Evolutionary conservation across 2,329 filamentous ascomycete genomes (phyloP).

Genomic region (Colletotrichum somersetense): DNA sequence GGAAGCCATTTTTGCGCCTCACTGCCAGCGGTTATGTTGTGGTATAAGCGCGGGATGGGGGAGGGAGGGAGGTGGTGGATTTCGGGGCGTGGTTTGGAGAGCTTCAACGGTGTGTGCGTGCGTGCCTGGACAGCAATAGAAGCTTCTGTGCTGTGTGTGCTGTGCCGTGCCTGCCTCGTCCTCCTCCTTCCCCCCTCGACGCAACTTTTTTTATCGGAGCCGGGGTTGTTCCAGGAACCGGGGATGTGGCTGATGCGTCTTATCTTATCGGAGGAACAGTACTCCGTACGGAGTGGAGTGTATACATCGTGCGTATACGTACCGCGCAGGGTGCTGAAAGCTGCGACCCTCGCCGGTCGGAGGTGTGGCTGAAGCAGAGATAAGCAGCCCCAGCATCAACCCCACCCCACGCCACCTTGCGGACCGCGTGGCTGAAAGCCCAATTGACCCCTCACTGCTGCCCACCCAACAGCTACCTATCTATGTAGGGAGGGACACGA

Average conservation of each 20-base stretch:
- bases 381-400: not conserved
- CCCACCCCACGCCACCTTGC: not conserved
- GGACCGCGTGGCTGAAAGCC: slow-evolving; percentile 32
- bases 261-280: slow-evolving; percentile 12
- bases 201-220: slow-evolving; percentile 44
- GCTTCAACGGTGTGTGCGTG: slow-evolving; percentile 31
- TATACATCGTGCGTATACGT: too few relatives aligned
- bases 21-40: slow-evolving; percentile 31
- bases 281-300: too few relatives aligned
- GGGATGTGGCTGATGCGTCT: slow-evolving; percentile 37
- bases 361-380: slow-evolving; percentile 2
- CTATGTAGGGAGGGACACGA: not conserved
- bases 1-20: slow-evolving; percentile 77
- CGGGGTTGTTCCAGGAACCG: slow-evolving; percentile 42
- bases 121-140: slow-evolving; percentile 42
- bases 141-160: slow-evolving; percentile 39
- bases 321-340: too few relatives aligned
- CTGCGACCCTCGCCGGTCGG: too few relatives aligned
- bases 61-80: slow-evolving; percentile 29
- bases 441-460: slow-evolving; percentile 41
- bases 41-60: slow-evolving; percentile 27
- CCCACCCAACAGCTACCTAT: slow-evolving; percentile 28
- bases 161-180: slow-evolving; percentile 29
- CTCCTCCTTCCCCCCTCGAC: slow-evolving; percentile 30
- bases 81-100: slow-evolving; percentile 21